These are phyloP conservation scores for Speleostelium caveatum DNA, from an alignment of 78 protist genomes.

Conservation along the genomic window DNA sequence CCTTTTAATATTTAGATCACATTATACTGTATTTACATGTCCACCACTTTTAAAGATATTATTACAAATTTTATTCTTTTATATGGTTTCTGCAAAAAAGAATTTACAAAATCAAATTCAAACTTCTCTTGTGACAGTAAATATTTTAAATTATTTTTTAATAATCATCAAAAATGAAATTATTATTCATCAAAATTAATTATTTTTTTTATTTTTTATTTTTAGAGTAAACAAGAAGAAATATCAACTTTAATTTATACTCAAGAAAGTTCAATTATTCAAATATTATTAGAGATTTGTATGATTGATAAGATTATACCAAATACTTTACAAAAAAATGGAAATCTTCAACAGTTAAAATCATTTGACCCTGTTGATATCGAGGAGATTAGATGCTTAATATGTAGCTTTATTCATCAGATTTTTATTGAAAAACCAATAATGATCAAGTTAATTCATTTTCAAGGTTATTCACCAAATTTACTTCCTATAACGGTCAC, in stretches of 20 bases:
- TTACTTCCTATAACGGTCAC: constrained; percentile 65
- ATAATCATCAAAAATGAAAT: not conserved
- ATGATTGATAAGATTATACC: not conserved
- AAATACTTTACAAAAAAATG: not conserved
- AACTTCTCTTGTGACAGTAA: not conserved
- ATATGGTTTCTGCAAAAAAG: constrained; percentile 67
- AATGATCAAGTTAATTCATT: constrained; percentile 47
- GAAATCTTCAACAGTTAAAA: not conserved
- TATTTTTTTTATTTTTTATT: not conserved
- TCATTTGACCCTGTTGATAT: constrained; percentile 21
- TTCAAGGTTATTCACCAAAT: constrained; percentile 52
- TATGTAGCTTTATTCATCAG: constrained; percentile 70
- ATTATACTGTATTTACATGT: constrained; percentile 56
- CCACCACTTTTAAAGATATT: constrained; percentile 63
- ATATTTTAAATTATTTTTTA: not conserved
- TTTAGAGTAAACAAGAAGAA: constrained; percentile 43
- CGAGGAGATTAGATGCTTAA: constrained; percentile 54
- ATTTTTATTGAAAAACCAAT: constrained; percentile 73
- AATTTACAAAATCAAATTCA: constrained; percentile 46
- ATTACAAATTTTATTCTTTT: constrained; percentile 48
- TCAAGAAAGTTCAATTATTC: constrained; percentile 69
- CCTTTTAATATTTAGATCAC: constrained; percentile 30
- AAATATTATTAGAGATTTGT: constrained; percentile 67
- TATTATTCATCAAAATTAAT: too few species aligned
- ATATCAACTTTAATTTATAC: constrained; percentile 65